phyloP scores from a whole-genome alignment of 805 yeast species.

The Metschnikowia cubensis region DNA sequence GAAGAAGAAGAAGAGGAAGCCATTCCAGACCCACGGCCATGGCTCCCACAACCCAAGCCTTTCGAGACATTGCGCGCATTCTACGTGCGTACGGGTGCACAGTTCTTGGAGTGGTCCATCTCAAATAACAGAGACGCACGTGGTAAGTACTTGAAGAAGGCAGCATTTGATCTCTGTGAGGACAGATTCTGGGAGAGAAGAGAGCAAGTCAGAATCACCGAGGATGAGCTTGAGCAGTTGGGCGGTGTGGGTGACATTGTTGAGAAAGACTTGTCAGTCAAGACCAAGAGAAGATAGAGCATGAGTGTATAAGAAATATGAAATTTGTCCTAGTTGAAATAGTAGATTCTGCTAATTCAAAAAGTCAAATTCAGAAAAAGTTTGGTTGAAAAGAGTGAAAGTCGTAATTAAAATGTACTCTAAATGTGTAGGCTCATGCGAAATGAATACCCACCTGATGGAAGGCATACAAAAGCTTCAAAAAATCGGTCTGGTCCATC shows the following conservation, averaged over 20 bases:
- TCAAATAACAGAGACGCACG: conserved; percentile 79
- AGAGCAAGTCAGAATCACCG: conserved; percentile 83
- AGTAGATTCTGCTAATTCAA: too few relatives aligned
- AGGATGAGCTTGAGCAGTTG: conserved; percentile 82
- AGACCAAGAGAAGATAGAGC: conserved; percentile 45
- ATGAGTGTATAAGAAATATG: background rate
- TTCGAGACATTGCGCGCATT: conserved; percentile 82
- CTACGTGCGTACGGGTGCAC: conserved; percentile 81
- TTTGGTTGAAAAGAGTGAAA: too few relatives aligned
- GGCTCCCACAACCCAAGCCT: conserved; percentile 96
- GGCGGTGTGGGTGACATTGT: conserved; percentile 89
- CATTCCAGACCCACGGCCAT: conserved; percentile 88
- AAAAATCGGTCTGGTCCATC: conserved; percentile 91
- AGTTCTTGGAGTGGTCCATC: conserved; percentile 89
- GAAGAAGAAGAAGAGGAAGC: conserved; percentile 61
- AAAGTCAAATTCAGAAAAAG: too few relatives aligned
- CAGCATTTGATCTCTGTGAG: conserved; percentile 86
- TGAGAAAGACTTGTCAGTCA: conserved; percentile 59
- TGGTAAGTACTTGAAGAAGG: conserved; percentile 85
- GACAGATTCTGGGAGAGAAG: conserved; percentile 99
- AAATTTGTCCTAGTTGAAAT: too few relatives aligned
- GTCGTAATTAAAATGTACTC: background rate
- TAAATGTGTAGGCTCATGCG: conserved; percentile 45
- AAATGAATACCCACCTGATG: conserved; percentile 97
- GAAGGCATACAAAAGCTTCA: conserved; percentile 82